Conservation (phyloP, 768 basidiomycete species). For the Trametes villosa region DNA sequence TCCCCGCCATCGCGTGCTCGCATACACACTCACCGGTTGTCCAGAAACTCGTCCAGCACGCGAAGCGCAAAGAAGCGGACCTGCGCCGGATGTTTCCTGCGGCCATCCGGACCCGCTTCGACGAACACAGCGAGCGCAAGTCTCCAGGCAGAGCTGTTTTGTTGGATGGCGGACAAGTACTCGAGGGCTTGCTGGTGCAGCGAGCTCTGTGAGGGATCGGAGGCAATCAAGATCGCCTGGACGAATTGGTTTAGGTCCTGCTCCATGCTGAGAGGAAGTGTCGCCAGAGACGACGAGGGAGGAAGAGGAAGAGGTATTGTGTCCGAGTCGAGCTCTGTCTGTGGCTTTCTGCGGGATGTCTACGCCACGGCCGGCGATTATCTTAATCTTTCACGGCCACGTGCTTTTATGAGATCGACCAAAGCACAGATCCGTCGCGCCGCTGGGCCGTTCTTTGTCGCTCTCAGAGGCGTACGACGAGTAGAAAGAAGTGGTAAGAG, state of each 20-base stretch:
- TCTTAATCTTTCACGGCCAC: constrained; percentile 30
- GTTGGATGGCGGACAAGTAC: constrained; percentile 78
- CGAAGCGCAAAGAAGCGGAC: constrained; percentile 82
- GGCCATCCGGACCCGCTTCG: constrained; percentile 60
- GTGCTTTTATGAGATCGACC: constrained; percentile 24
- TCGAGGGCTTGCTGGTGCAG: constrained; percentile 87
- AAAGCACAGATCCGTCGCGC: constrained; percentile 1
- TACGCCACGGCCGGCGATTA: constrained; percentile 26
- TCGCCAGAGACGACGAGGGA: constrained; percentile 25
- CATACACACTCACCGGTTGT: constrained; percentile 65
- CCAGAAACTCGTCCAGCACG: constrained; percentile 81
- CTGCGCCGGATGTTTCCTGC: constrained; percentile 68
- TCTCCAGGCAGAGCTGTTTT: constrained; percentile 80
- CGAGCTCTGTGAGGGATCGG: constrained; percentile 69
- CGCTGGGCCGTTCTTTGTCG: background rate
- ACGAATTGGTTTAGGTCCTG: constrained; percentile 76
- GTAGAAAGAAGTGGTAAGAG: too few species aligned
- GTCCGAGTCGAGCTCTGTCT: background rate
- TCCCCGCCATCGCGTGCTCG: background rate
- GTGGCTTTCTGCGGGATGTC: background rate
- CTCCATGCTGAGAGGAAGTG: constrained; percentile 53
- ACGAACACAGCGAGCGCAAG: constrained; percentile 78
- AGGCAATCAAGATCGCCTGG: constrained; percentile 87
- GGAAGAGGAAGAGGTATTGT: constrained; percentile 2
- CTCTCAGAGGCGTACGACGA: too few species aligned